Conservation (phyloP, 139 green algal species). For the Gonium pectorale region DNA sequence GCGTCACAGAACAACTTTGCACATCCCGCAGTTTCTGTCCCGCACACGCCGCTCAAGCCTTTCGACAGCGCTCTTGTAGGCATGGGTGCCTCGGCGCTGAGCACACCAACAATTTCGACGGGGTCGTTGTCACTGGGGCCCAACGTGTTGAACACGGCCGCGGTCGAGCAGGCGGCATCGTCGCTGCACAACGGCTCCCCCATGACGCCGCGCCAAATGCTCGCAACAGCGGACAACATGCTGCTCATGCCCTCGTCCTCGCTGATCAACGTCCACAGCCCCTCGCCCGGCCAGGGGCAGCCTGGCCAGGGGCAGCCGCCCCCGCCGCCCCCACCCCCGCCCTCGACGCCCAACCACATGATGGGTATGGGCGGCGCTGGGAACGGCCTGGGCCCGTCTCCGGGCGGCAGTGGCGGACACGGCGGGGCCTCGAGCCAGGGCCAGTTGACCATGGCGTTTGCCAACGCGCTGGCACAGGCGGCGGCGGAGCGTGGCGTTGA, state of each 20-base stretch:
- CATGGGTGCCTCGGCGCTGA: slow-evolving; percentile 11
- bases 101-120: slow-evolving; percentile 21
- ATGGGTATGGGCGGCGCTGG: not conserved
- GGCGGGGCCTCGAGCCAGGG: not conserved
- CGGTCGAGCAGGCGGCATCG: not conserved
- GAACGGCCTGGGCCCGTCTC: not conserved
- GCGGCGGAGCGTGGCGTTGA: slow-evolving; percentile 24
- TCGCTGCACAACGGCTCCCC: slow-evolving; percentile 9
- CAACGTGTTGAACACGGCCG: not conserved
- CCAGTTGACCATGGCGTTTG: slow-evolving; percentile 35
- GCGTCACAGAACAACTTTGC: not conserved
- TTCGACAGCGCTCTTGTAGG: slow-evolving; percentile 8
- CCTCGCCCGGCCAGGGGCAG: not conserved
- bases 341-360: slow-evolving; percentile 1
- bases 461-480: slow-evolving; percentile 28
- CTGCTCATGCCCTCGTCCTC: not conserved
- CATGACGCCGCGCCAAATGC: slow-evolving; percentile 27
- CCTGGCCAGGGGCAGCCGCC: not conserved
- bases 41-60: slow-evolving; percentile 24
- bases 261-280: slow-evolving; percentile 20
- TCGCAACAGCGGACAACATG: not conserved
- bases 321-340: slow-evolving; percentile 9
- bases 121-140: not conserved
- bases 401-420: too few relatives aligned
- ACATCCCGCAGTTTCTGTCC: not conserved